Percentiles rank a stretch among this genome's conserved stretches.
Conservation (phyloP, 768 basidiomycete genomes). For the Infundibulicybe gibba region DNA sequence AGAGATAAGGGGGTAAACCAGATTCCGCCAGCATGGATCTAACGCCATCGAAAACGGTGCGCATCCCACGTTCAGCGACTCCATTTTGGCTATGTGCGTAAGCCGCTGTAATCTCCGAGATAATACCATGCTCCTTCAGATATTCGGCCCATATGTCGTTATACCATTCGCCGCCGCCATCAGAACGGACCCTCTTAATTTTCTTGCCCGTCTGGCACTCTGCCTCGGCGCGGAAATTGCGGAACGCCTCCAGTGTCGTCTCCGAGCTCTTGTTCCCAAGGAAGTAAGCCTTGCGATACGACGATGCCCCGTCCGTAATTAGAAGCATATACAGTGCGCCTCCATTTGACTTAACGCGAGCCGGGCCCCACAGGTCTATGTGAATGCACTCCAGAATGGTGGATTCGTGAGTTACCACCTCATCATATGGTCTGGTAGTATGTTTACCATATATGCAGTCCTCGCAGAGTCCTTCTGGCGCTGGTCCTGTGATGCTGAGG, state of each 20-base stretch:
- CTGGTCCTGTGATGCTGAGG: slow-evolving; percentile 1
- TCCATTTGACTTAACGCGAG: slow-evolving; percentile 6
- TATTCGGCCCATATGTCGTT: slow-evolving; percentile 14
- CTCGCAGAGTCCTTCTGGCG: slow-evolving; percentile 12
- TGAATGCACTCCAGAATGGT: slow-evolving; percentile 12
- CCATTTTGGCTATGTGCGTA: slow-evolving; percentile 24
- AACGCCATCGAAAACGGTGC: slow-evolving; percentile 12
- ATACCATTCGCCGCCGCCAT: slow-evolving; percentile 25
- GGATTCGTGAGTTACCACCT: slow-evolving; percentile 7
- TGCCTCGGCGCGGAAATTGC: slow-evolving; percentile 4
- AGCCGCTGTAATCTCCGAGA: slow-evolving; percentile 14
- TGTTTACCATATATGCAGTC: slow-evolving; percentile 24
- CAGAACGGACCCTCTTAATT: slow-evolving; percentile 10
- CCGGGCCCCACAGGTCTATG: slow-evolving; percentile 20
- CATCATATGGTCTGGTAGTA: slow-evolving; percentile 15
- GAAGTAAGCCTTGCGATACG: slow-evolving; percentile 10
- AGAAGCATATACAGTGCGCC: slow-evolving; percentile 15
- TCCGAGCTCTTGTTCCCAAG: slow-evolving; percentile 16
- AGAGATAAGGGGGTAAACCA: slow-evolving; percentile 11
- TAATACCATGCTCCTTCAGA: slow-evolving; percentile 16
- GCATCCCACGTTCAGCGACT: slow-evolving; percentile 17
- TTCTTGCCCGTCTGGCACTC: slow-evolving; percentile 12
- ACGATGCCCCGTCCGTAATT: slow-evolving; percentile 14
- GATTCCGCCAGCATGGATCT: slow-evolving; percentile 14
- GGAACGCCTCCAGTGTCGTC: slow-evolving; percentile 9